Conservation (phyloP, 164 flowering plant genomes). For the Nymphaea colorata region DNA sequence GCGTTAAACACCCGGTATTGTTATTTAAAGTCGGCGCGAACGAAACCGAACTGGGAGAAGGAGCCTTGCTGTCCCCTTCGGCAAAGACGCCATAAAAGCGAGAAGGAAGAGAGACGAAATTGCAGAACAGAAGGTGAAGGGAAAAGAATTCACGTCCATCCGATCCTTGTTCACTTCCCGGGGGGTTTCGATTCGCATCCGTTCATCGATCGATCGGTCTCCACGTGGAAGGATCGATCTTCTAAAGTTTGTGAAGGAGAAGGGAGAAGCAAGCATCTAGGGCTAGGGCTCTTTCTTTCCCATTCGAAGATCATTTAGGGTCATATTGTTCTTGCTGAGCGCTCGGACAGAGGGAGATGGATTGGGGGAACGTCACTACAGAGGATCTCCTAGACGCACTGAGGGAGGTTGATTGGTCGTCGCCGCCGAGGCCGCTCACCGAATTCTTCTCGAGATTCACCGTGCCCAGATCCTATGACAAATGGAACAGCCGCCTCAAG, state of each 20-base stretch:
- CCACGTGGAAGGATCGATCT: not conserved
- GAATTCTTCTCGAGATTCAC: slow-evolving; percentile 91
- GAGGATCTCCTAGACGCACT: slow-evolving; percentile 88
- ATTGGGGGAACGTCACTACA: slow-evolving; percentile 64
- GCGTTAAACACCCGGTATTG: too few relatives aligned
- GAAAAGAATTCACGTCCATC: not conserved
- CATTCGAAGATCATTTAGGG: not conserved
- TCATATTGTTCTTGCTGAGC: not conserved
- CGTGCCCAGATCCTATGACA: slow-evolving; percentile 51
- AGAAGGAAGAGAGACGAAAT: too few relatives aligned
- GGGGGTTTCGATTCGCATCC: not conserved
- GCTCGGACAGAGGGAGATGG: slow-evolving; percentile 14
- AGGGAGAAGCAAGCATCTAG: not conserved
- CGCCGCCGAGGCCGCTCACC: slow-evolving; percentile 77
- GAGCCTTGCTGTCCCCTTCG: too few relatives aligned
- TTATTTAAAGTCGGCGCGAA: too few relatives aligned
- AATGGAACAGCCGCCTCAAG: slow-evolving; percentile 83
- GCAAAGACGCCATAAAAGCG: too few relatives aligned
- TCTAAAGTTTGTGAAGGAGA: not conserved
- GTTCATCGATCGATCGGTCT: not conserved
- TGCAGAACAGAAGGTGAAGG: not conserved
- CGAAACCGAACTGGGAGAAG: too few relatives aligned
- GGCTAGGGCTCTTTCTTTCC: not conserved
- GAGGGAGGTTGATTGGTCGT: slow-evolving; percentile 88
- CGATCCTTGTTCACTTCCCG: not conserved